Evolutionary conservation across 2,329 filamentous ascomycete genomes (phyloP), one percentile per base, ranked within the genome.

Genomic region (Coniochaeta sp.): DNA sequence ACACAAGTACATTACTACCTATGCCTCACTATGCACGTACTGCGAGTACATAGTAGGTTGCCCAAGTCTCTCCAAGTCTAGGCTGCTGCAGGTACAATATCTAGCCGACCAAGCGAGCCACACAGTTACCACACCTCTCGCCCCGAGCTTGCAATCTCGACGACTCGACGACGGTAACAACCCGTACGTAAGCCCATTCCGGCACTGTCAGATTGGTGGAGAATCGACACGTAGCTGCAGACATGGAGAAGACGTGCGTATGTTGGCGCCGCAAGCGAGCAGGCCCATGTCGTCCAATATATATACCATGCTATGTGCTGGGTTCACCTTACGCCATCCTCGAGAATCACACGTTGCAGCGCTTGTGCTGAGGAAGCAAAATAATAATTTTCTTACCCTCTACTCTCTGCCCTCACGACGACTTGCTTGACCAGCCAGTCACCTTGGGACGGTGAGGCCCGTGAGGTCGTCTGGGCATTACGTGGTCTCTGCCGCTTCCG

Each of bases 281-380:
- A n/a, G 54, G 26, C 30, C 28, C 6, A 22, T 22, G 54, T 56
- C n/a, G 9, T 24, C 14, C n/a, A 55, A 36, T 36, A 36, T 36
- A 36, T 5, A 10, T 36, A n/a, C n/a, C n/a, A n/a, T n/a, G n/a
- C 12, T 55, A 34, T 34, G 24, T 55, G 28, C 19, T 34, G 26
- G 16, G 28, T n/a, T 19, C 9, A 40, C 52, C 26, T 55, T 47
- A 47, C 42, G 12, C 42, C 10, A 28, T 4, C 26, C 30, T n/a
- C 19, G 24, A 52, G 54, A 56, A 56, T 56, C 54, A 56, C 54
- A 56, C 54, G 54, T 56, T 56, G 54, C 54, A 56, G 34, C n/a
- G n/a, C 32, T n/a, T 9, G 17, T 36, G 12, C 17, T 4, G 12
- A 56, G 2, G 26, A 32, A n/a, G 54, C 28, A 56, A 10, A 26